phyloP scores from a whole-genome alignment of 768 basidiomycete species.

The Polyporus arcularius region DNA sequence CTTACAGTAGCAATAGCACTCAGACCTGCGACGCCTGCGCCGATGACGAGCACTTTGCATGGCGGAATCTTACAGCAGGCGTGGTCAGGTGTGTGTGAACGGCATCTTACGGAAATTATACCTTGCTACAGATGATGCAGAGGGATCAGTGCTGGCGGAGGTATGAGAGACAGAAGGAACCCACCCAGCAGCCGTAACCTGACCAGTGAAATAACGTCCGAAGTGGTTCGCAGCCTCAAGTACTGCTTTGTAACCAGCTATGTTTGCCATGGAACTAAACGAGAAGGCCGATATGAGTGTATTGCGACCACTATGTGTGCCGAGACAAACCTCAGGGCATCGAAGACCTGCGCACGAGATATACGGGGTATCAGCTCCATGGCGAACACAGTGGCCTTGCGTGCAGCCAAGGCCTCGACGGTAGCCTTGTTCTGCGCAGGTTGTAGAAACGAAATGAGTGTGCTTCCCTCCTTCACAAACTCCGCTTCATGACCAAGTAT shows the following conservation, averaged over 20 bases:
- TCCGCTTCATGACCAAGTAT: slow-evolving; percentile 60
- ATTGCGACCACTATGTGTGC: background rate
- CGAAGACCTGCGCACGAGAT: slow-evolving; percentile 87
- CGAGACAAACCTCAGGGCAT: slow-evolving; percentile 69
- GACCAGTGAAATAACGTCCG: slow-evolving; percentile 86
- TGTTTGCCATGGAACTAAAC: slow-evolving; percentile 88
- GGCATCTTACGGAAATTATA: slow-evolving; percentile 19
- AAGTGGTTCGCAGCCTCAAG: slow-evolving; percentile 89
- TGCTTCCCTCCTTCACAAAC: slow-evolving; percentile 69
- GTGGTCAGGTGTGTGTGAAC: background rate
- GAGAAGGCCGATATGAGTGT: background rate
- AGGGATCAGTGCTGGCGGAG: background rate
- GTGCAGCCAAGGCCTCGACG: slow-evolving; percentile 67
- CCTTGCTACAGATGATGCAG: slow-evolving; percentile 40
- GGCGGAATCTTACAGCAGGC: slow-evolving; percentile 65
- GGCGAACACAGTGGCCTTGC: slow-evolving; percentile 73
- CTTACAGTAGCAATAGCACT: slow-evolving; percentile 84
- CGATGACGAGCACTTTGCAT: slow-evolving; percentile 84
- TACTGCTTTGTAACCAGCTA: slow-evolving; percentile 91
- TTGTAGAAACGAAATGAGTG: slow-evolving; percentile 82
- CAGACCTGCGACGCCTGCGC: slow-evolving; percentile 86
- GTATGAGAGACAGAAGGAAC: slow-evolving; percentile 30
- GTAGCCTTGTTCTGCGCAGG: slow-evolving; percentile 78
- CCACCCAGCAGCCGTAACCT: slow-evolving; percentile 88
- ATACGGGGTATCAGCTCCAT: slow-evolving; percentile 95